Evolutionary conservation across 495 filamentous ascomycete genomes (phyloP).

Genomic region (Penicillium odoratum): DNA sequence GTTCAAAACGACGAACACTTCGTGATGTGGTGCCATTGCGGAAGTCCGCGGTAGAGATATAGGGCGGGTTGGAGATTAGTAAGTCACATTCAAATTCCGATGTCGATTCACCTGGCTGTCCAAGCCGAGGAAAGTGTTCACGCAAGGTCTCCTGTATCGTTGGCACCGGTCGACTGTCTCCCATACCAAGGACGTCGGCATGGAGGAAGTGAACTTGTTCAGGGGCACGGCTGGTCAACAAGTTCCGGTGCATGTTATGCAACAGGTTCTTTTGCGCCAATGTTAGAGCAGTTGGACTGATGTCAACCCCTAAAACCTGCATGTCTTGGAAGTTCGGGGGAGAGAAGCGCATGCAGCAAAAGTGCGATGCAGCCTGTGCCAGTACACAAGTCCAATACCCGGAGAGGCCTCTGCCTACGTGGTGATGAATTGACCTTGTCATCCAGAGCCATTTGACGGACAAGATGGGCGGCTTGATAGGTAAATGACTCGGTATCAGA

Average conservation of each 20-base stretch:
- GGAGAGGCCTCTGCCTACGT: slow-evolving; percentile 31
- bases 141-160: slow-evolving; percentile 12
- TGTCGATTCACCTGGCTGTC: neutral
- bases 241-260: slow-evolving; percentile 45
- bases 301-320: slow-evolving; percentile 42
- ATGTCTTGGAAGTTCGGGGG: slow-evolving; percentile 25
- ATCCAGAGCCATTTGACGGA: slow-evolving; percentile 25
- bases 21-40: slow-evolving; percentile 56
- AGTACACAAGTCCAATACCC: slow-evolving; percentile 81
- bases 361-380: slow-evolving; percentile 91
- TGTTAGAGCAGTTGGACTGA: slow-evolving; percentile 51
- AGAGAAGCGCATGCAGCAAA: slow-evolving; percentile 61
- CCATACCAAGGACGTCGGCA: slow-evolving; percentile 54
- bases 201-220: slow-evolving; percentile 49
- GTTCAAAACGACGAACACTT: slow-evolving; percentile 80
- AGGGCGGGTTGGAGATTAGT: slow-evolving; percentile 88
- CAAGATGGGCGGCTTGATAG: slow-evolving; percentile 51
- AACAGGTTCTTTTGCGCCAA: slow-evolving; percentile 62
- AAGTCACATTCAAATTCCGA: slow-evolving; percentile 53
- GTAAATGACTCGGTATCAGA: slow-evolving; percentile 74
- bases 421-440: neutral
- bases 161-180: slow-evolving; percentile 13
- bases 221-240: slow-evolving; percentile 28
- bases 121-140: slow-evolving; percentile 2
- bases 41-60: slow-evolving; percentile 69